phyloP scores from a whole-genome alignment of 768 basidiomycete species.

The Tulasnella sp. region DNA sequence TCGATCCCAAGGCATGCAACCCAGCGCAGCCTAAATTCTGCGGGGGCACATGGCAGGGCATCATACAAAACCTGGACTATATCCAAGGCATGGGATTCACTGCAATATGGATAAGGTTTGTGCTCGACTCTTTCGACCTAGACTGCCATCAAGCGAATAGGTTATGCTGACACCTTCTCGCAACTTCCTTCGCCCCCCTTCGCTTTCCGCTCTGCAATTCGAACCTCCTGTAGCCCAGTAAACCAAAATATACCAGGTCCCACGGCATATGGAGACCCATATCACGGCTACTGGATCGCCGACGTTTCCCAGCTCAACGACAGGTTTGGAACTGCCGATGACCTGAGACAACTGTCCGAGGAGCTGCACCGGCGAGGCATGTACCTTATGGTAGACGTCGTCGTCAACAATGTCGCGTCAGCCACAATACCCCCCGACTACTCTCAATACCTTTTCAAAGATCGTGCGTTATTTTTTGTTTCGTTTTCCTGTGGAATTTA shows the following conservation, averaged over 20 bases:
- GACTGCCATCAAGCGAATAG: background rate
- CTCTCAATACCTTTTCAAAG: slow-evolving; percentile 65
- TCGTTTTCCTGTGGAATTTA: background rate
- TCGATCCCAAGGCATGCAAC: slow-evolving; percentile 51
- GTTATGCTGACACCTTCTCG: background rate
- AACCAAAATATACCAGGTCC: slow-evolving; percentile 70
- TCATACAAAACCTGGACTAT: slow-evolving; percentile 77
- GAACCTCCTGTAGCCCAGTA: slow-evolving; percentile 55
- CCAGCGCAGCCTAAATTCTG: slow-evolving; percentile 65
- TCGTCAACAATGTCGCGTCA: slow-evolving; percentile 83
- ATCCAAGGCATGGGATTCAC: slow-evolving; percentile 48
- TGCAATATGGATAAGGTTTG: slow-evolving; percentile 30
- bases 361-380: slow-evolving; percentile 71
- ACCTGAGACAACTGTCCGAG: slow-evolving; percentile 61
- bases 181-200: background rate
- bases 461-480: slow-evolving; percentile 42
- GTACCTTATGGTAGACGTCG: slow-evolving; percentile 85
- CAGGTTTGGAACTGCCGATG: slow-evolving; percentile 67
- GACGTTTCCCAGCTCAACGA: slow-evolving; percentile 64
- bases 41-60: slow-evolving; percentile 76
- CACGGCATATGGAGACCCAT: slow-evolving; percentile 73
- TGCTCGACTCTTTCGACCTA: background rate
- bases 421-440: slow-evolving; percentile 59
- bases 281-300: slow-evolving; percentile 82
- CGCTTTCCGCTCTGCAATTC: background rate